phyloP scores from a whole-genome alignment of 2,329 filamentous ascomycete species.

The Colletotrichum sp. region DNA sequence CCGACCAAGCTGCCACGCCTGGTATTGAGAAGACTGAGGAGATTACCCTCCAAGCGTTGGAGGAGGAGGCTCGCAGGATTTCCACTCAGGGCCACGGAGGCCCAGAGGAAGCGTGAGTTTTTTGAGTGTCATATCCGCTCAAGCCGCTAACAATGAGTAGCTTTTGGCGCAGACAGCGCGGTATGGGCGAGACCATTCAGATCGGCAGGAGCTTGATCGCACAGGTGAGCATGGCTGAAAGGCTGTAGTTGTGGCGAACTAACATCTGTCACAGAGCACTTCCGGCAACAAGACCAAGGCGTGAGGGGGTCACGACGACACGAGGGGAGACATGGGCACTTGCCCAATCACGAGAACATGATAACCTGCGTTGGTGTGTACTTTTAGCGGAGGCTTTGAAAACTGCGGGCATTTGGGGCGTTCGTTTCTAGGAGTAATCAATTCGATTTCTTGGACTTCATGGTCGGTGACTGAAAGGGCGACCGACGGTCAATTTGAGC shows the following conservation, averaged over 20 bases:
- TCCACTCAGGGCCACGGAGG: constrained; percentile 54
- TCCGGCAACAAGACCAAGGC: constrained; percentile 17
- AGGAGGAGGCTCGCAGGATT: constrained; percentile 64
- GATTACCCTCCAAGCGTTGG: constrained; percentile 68
- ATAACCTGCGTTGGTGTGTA: neutral
- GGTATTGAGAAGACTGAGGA: constrained; percentile 60
- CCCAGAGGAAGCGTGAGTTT: constrained; percentile 55
- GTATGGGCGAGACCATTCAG: constrained; percentile 61
- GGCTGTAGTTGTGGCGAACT: neutral
- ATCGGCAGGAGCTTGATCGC: constrained; percentile 61
- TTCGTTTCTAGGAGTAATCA: neutral
- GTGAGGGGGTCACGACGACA: neutral
- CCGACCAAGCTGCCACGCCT: constrained; percentile 51
- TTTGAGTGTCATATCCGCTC: neutral
- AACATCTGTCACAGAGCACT: neutral
- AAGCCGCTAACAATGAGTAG: constrained; percentile 33
- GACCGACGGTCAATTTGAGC: neutral
- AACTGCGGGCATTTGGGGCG: neutral
- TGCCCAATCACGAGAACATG: neutral
- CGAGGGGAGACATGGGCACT: neutral
- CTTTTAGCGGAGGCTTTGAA: neutral
- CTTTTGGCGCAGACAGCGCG: constrained; percentile 68
- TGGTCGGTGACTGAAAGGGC: neutral
- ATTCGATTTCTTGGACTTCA: neutral
- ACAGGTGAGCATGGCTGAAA: constrained; percentile 35